Evolutionary conservation across 73 alveolate species (phyloP).

Genomic region (Blepharisma japonicum): DNA sequence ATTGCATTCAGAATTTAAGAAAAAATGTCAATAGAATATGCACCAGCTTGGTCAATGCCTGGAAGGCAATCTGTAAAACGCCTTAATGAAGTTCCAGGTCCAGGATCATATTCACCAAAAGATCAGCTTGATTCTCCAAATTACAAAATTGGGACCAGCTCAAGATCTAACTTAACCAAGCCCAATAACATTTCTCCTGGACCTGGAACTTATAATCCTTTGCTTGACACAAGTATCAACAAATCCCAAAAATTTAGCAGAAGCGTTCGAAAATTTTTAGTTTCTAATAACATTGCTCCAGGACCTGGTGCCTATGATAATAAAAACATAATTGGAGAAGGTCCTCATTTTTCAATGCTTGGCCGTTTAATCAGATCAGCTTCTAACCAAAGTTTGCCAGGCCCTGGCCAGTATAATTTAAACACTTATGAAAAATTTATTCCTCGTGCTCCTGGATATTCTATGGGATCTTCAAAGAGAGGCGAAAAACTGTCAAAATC

Average conservation of each 20-base stretch:
- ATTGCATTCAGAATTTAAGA: too few species aligned
- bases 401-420: background rate
- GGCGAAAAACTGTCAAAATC: too few species aligned
- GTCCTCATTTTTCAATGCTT: background rate
- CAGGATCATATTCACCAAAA: constrained; percentile 20
- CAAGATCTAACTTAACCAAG: background rate
- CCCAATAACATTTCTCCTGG: background rate
- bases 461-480: background rate
- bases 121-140: background rate
- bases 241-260: too few species aligned
- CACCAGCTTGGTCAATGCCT: too few species aligned
- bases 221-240: too few species aligned
- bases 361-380: background rate
- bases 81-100: constrained; percentile 12
- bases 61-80: too few species aligned
- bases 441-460: background rate
- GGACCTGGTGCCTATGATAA: too few species aligned
- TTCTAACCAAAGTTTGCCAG: background rate
- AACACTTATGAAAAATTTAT: background rate
- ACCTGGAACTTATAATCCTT: constrained; percentile 4
- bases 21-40: too few species aligned
- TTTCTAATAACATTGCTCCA: background rate
- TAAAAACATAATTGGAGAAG: background rate
- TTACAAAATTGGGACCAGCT: background rate
- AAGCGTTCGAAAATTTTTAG: too few species aligned